Evolutionary conservation across 2,329 filamentous ascomycete species (phyloP).

Genomic region (Alternaria longipes): DNA sequence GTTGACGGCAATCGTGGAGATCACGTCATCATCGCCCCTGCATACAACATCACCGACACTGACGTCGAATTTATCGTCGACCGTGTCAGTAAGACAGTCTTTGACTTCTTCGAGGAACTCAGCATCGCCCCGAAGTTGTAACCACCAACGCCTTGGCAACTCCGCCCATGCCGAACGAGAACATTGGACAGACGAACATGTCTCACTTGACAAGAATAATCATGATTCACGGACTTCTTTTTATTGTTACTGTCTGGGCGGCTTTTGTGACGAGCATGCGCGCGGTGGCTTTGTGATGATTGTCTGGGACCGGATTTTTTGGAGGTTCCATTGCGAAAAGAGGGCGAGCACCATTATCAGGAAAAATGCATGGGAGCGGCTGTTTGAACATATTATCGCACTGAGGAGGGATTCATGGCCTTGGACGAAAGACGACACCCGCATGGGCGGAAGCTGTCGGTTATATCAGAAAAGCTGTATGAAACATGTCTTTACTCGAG

Average conservation of each 20-base stretch:
- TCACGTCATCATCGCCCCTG: conserved; percentile 74
- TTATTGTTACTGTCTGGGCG: neutral
- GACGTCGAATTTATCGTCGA: conserved; percentile 67
- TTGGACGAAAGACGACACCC: neutral
- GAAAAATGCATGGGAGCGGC: conserved; percentile 15
- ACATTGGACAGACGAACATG: neutral
- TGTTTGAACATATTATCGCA: conserved; percentile 12
- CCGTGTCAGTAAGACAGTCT: conserved; percentile 61
- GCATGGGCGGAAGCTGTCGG: neutral
- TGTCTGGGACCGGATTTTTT: neutral
- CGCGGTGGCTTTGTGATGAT: neutral
- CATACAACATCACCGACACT: conserved; percentile 68
- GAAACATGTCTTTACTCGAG: neutral
- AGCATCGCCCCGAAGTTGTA: conserved; percentile 6
- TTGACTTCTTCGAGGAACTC: conserved; percentile 54
- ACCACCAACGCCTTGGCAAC: neutral
- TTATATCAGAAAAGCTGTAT: neutral
- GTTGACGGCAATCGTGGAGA: conserved; percentile 70
- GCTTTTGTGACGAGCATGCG: conserved; percentile 3
- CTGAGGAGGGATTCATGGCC: conserved; percentile 1
- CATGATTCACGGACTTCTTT: conserved; percentile 5
- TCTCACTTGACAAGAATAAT: neutral
- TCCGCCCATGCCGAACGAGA: neutral
- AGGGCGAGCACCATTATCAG: neutral
- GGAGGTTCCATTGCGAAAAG: neutral